Percentiles rank a stretch among this genome's conserved stretches.
These are phyloP conservation scores for Stereum hirsutum DNA, from an alignment of 1,284 basidiomycete species.

Conservation along the genomic window DNA sequence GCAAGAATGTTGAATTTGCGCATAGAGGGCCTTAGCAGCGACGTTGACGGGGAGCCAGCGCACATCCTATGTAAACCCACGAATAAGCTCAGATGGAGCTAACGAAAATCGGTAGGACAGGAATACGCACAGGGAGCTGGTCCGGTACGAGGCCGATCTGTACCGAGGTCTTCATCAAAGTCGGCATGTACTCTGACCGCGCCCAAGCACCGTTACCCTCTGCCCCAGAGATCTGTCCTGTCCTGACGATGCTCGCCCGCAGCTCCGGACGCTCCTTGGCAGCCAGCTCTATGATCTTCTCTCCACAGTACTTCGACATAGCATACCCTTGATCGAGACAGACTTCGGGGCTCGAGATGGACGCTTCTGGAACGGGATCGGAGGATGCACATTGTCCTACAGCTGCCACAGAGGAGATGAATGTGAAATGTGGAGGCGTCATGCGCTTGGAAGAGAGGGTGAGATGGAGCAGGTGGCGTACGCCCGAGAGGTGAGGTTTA, in stretches of 20 bases:
- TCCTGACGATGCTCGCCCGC: conserved; percentile 11
- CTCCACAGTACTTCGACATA: conserved; percentile 14
- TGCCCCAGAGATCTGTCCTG: conserved; percentile 14
- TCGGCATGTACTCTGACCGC: conserved; percentile 13
- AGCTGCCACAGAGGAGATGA: conserved; percentile 13
- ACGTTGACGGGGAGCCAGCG: conserved; percentile 11
- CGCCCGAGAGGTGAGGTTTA: conserved; percentile 11
- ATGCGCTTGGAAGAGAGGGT: conserved; percentile 5
- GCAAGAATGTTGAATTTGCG: background rate
- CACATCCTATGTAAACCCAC: conserved; percentile 2
- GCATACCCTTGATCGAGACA: conserved; percentile 13
- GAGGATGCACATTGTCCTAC: conserved; percentile 5
- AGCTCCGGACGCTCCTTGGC: conserved; percentile 5
- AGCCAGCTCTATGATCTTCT: conserved; percentile 12
- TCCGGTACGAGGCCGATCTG: conserved; percentile 10
- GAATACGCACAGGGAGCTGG: conserved; percentile 7
- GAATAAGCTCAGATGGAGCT: too few relatives aligned
- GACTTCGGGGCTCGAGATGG: conserved; percentile 10
- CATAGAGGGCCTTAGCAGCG: conserved; percentile 4
- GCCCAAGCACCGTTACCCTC: conserved; percentile 14
- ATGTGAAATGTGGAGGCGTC: conserved; percentile 8
- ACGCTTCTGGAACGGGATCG: conserved; percentile 11
- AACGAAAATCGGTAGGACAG: background rate
- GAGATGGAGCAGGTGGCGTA: conserved; percentile 10
- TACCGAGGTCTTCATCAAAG: conserved; percentile 10